phyloP scores from a whole-genome alignment of 805 yeast species.

The Saccharomycopsis amapae region DNA sequence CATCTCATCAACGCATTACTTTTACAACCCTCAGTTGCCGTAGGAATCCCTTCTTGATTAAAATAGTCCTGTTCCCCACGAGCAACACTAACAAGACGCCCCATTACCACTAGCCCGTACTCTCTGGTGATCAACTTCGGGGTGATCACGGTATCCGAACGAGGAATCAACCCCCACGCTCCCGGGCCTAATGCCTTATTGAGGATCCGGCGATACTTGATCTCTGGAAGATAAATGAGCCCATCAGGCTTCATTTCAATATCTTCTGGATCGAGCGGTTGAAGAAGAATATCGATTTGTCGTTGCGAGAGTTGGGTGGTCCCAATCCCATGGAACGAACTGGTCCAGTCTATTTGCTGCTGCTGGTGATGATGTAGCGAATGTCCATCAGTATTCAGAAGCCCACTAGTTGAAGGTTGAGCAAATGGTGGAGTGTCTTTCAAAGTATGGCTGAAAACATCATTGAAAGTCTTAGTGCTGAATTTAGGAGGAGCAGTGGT shows the following conservation, averaged over 20 bases:
- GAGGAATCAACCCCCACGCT: slow-evolving; percentile 96
- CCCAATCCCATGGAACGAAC: slow-evolving; percentile 82
- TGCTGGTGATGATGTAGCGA: background rate
- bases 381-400: too few species aligned
- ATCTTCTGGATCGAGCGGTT: slow-evolving; percentile 60
- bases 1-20: slow-evolving; percentile 96
- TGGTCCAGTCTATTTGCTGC: slow-evolving; percentile 62
- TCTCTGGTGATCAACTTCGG: slow-evolving; percentile 76
- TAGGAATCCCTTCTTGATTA: slow-evolving; percentile 78
- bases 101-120: slow-evolving; percentile 80
- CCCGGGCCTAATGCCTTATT: slow-evolving; percentile 96
- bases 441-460: background rate
- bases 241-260: slow-evolving; percentile 97
- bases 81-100: slow-evolving; percentile 83
- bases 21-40: slow-evolving; percentile 96
- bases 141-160: slow-evolving; percentile 77
- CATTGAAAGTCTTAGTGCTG: background rate
- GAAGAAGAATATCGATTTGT: slow-evolving; percentile 51
- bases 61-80: slow-evolving; percentile 95
- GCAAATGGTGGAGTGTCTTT: background rate
- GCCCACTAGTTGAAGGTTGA: too few species aligned
- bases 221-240: slow-evolving; percentile 83
- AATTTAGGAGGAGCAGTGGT: too few species aligned
- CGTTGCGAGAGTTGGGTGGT: slow-evolving; percentile 62
- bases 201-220: slow-evolving; percentile 83